Evolutionary conservation across 2,329 filamentous ascomycete species (phyloP), one percentile per base, ranked within the genome.

Genomic region (Ascochyta koolunga): DNA sequence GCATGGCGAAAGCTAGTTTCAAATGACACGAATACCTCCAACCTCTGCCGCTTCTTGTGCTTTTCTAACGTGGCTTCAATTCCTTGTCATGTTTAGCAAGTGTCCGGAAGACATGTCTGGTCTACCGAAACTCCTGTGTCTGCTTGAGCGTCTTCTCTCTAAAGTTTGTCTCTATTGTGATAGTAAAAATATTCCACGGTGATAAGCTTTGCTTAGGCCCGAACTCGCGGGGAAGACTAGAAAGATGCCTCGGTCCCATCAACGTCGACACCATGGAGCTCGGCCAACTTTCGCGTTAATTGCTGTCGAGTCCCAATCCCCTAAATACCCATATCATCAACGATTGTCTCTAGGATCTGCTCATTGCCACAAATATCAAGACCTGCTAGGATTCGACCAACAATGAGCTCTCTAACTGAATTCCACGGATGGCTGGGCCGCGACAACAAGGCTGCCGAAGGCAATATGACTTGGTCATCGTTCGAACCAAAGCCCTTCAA

Each of bases 361-460:
- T 27, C 15, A n/a, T 8, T 25, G 11, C 19, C 11, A 13, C 7
- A 3, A 24, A 11, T 16, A 36, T 21, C 15, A 15, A 18, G 9
- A 36, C 15, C 24, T 27, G 24, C 7, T 9, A 36, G n/a, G 3
- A 16, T 21, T 32, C 33, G 3, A 47, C n/a, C 5, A 31, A 45
- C 31, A 41, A 73, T 69, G 70, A 48, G 61, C 38, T 68, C 68
- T 22, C 64, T 70, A 15, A 68, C 81, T 70, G 80, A 79, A 50
- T 85, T 85, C 66, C 77, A 83, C 67, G 83, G 83, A 64, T 85
- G 83, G 83, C 75, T 84, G 60, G 83, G 80, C 65, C 77, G 80
- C 31, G 79, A 81, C 70, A 64, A 76, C 27, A 71, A 73, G 54
- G 72, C 81, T 11, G 79, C 73, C 29, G 67, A 83, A 46, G 83